Percentiles rank a stretch among this genome's conserved stretches.
These are phyloP conservation scores for Saturnispora gosingensis DNA, from an alignment of 805 yeast species.

Conservation along the genomic window DNA sequence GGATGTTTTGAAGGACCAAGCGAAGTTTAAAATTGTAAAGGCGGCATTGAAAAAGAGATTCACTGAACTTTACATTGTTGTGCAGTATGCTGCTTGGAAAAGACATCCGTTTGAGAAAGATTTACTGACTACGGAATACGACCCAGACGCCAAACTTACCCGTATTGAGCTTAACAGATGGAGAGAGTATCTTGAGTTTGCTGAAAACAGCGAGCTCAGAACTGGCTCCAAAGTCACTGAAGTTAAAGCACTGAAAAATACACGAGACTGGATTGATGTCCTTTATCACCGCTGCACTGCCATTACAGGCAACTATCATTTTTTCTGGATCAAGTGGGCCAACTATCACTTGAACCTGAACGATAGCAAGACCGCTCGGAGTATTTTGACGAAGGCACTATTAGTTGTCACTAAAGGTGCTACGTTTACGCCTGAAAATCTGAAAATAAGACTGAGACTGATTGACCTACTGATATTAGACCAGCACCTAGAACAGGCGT, in stretches of 20 bases:
- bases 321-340: constrained; percentile 42
- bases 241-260: constrained; percentile 14
- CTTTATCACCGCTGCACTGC: constrained; percentile 42
- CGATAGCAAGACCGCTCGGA: constrained; percentile 30
- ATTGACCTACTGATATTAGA: constrained; percentile 35
- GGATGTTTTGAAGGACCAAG: constrained; percentile 17
- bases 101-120: constrained; percentile 40
- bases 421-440: constrained; percentile 1
- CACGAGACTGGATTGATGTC: constrained; percentile 23
- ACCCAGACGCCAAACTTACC: constrained; percentile 25
- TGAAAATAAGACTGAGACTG: constrained; percentile 30
- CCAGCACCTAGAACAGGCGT: constrained; percentile 32
- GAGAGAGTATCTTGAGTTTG: constrained; percentile 46
- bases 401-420: neutral
- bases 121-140: constrained; percentile 31
- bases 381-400: constrained; percentile 28
- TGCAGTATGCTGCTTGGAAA: constrained; percentile 44
- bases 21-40: constrained; percentile 23
- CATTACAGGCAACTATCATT: constrained; percentile 35
- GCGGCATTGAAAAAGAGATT: constrained; percentile 37
- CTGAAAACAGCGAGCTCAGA: constrained; percentile 32
- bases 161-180: constrained; percentile 47
- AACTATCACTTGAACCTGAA: constrained; percentile 31
- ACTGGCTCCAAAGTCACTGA: constrained; percentile 16
- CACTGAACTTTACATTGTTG: constrained; percentile 45